Conservation (phyloP, 345 rosid genomes). For the Ceriops tagal region DNA sequence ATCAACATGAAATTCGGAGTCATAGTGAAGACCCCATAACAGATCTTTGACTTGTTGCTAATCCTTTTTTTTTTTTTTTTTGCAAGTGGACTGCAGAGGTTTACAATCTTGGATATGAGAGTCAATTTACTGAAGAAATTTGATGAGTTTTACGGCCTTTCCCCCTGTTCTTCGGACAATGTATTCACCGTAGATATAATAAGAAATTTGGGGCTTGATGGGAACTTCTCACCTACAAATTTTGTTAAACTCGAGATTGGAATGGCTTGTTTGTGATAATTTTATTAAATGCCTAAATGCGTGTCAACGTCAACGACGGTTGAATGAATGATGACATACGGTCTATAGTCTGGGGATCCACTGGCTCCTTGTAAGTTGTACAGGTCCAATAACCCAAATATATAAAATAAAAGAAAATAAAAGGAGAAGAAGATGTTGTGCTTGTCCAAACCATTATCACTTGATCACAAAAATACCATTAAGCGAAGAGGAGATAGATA, state of each 20-base stretch:
- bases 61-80: too few relatives aligned
- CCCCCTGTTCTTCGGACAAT: slow-evolving; percentile 1
- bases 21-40: slow-evolving; percentile 6
- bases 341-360: not conserved
- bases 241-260: too few relatives aligned
- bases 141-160: slow-evolving; percentile 9
- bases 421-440: too few relatives aligned
- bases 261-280: too few relatives aligned
- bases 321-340: not conserved
- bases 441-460: too few relatives aligned
- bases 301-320: not conserved
- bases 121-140: slow-evolving; percentile 8
- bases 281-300: not conserved
- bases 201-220: not conserved
- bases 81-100: not conserved
- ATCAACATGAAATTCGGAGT: slow-evolving; percentile 17
- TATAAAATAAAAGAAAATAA: too few relatives aligned
- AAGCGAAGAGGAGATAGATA: too few relatives aligned
- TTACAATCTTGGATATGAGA: not conserved
- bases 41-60: not conserved
- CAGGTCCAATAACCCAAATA: too few relatives aligned
- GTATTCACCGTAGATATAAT: slow-evolving; percentile 1
- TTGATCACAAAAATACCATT: too few relatives aligned
- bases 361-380: not conserved
- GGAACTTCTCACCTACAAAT: too few relatives aligned